Evolutionary conservation across 768 basidiomycete species (phyloP).

Genomic region (Auricularia sp.): DNA sequence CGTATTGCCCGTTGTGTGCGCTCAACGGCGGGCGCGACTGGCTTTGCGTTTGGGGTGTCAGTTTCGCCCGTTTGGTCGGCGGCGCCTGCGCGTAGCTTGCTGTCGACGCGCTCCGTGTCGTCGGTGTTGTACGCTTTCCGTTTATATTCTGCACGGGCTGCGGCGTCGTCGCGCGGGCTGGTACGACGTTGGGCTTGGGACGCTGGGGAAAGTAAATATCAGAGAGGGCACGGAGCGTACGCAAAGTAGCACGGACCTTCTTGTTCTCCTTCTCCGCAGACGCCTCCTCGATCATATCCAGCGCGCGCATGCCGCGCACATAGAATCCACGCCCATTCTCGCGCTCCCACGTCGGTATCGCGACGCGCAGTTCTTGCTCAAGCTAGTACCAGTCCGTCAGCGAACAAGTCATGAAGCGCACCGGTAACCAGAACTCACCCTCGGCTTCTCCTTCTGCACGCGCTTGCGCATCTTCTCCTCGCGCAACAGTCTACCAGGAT

Average conservation of each 20-base stretch:
- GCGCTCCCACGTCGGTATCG: constrained; percentile 82
- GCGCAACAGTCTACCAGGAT: constrained; percentile 75
- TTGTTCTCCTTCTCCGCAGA: constrained; percentile 76
- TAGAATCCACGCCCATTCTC: constrained; percentile 65
- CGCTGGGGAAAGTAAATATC: constrained; percentile 1
- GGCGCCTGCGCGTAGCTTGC: constrained; percentile 36
- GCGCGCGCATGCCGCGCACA: constrained; percentile 73
- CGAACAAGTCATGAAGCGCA: neutral
- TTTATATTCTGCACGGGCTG: constrained; percentile 24
- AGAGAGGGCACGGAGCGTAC: neutral
- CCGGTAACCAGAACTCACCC: constrained; percentile 40
- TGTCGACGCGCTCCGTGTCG: constrained; percentile 33
- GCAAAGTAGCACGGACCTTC: constrained; percentile 21
- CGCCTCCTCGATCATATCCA: constrained; percentile 67
- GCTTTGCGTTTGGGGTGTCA: neutral
- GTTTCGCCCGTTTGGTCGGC: constrained; percentile 32
- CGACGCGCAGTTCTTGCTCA: constrained; percentile 72
- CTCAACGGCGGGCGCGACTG: constrained; percentile 37
- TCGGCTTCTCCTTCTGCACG: constrained; percentile 85
- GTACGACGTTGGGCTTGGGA: constrained; percentile 44
- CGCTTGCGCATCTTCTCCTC: constrained; percentile 98
- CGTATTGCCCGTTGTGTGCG: neutral
- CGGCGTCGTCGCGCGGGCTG: constrained; percentile 51
- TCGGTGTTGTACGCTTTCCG: constrained; percentile 53
- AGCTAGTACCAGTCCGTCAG: constrained; percentile 41